Percentiles rank a stretch among this genome's conserved stretches.
Conservation (phyloP, 345 rosid genomes). For the Acer campestre region DNA sequence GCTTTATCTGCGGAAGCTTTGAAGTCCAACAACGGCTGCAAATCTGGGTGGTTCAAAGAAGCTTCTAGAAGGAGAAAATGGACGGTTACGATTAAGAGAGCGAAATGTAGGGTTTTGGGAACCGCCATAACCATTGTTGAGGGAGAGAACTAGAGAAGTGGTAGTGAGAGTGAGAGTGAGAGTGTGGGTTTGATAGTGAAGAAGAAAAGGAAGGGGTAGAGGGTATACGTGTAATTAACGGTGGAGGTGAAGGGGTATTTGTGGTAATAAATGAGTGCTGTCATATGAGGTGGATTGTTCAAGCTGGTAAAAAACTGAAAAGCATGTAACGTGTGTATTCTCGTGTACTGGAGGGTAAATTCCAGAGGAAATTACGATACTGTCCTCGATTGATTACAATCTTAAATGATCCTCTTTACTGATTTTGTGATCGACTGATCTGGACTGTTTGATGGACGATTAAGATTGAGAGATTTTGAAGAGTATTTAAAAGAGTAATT, state of each 20-base stretch:
- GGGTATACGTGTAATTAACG: constrained; percentile 25
- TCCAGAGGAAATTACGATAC: not conserved
- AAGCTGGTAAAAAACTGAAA: constrained; percentile 17
- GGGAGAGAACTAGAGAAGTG: not conserved
- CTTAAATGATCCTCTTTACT: not conserved
- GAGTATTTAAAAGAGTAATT: too few relatives aligned
- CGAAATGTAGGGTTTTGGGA: constrained; percentile 15
- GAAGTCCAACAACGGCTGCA: constrained; percentile 52
- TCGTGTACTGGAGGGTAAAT: constrained; percentile 1
- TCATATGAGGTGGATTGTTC: constrained; percentile 2
- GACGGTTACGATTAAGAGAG: constrained; percentile 1
- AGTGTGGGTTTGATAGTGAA: constrained; percentile 5
- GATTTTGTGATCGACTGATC: not conserved
- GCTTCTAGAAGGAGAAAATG: constrained; percentile 28
- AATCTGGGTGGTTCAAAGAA: constrained; percentile 51
- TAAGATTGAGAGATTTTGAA: too few relatives aligned
- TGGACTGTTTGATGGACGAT: too few relatives aligned
- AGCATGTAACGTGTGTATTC: constrained; percentile 17
- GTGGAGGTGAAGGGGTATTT: constrained; percentile 22
- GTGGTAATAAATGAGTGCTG: constrained; percentile 14
- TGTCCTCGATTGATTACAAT: constrained; percentile 11
- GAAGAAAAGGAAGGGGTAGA: not conserved
- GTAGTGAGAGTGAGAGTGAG: not conserved
- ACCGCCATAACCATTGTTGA: constrained; percentile 47
- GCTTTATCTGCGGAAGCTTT: constrained; percentile 56